Percentiles rank a stretch among this genome's conserved stretches.
phyloP scores from a whole-genome alignment of 2,329 filamentous ascomycete genomes.

The Ceratocystis diversiconidia region DNA sequence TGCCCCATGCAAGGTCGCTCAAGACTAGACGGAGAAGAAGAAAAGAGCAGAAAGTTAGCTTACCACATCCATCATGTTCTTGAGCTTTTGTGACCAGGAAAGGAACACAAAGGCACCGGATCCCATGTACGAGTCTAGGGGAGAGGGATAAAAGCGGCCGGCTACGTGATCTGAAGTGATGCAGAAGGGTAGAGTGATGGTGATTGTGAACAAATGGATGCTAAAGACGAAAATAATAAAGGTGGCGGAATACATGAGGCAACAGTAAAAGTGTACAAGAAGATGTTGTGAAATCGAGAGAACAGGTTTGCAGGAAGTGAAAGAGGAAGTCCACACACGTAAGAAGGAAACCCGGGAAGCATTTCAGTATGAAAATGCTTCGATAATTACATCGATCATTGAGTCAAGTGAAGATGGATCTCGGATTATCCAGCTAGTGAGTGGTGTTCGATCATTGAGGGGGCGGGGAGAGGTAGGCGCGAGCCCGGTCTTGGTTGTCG shows the following conservation, averaged over 20 bases:
- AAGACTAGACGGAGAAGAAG: conserved; percentile 44
- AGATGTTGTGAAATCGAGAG: not conserved
- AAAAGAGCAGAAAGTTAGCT: conserved; percentile 10
- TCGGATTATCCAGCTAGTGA: conserved; percentile 2
- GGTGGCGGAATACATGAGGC: not conserved
- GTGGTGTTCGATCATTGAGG: conserved; percentile 26
- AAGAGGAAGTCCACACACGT: not conserved
- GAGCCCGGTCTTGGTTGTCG: conserved; percentile 41
- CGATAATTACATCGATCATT: not conserved
- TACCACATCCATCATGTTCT: conserved; percentile 5
- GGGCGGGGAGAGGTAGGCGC: conserved; percentile 50
- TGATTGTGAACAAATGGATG: not conserved
- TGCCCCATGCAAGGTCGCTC: conserved; percentile 91
- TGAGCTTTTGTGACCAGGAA: conserved; percentile 1
- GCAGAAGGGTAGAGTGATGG: not conserved
- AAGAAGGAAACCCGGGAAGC: conserved; percentile 4
- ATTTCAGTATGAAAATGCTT: not conserved
- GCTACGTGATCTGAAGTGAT: not conserved
- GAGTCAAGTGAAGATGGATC: conserved; percentile 4
- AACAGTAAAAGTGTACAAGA: not conserved
- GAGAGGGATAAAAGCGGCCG: no score
- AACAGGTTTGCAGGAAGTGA: not conserved
- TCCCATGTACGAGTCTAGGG: not conserved
- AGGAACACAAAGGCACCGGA: not conserved
- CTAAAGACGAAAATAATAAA: not conserved